These are phyloP conservation scores for Penicillium hordei DNA, from an alignment of 2,329 filamentous ascomycete genomes.

Conservation along the genomic window DNA sequence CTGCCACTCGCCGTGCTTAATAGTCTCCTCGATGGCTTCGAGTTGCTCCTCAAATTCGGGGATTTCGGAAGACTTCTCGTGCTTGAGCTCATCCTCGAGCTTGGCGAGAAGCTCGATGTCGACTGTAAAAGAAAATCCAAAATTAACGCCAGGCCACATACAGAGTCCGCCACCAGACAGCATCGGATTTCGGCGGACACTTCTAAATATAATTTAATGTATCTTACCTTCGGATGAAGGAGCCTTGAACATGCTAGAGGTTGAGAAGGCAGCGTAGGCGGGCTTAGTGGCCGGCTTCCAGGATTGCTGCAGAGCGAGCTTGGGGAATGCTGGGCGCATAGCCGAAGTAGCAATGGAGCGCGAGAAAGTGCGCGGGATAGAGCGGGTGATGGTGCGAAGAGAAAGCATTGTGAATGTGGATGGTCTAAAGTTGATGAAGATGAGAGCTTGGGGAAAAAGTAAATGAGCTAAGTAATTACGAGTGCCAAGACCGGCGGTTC, in stretches of 20 bases:
- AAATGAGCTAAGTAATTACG: conserved; percentile 27
- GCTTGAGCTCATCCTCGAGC: conserved; percentile 76
- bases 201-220: background rate
- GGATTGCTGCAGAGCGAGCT: conserved; percentile 52
- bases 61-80: conserved; percentile 78
- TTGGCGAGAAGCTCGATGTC: conserved; percentile 83
- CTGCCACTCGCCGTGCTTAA: conserved; percentile 81
- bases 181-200: background rate
- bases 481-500: conserved; percentile 25
- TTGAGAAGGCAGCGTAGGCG: conserved; percentile 50
- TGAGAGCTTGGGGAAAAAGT: conserved; percentile 22
- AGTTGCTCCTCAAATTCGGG: conserved; percentile 73
- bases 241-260: conserved; percentile 43
- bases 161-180: background rate
- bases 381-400: conserved; percentile 64
- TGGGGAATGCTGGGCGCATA: conserved; percentile 50
- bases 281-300: conserved; percentile 47
- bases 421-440: conserved; percentile 10
- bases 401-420: conserved; percentile 62
- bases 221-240: conserved; percentile 49
- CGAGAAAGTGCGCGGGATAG: conserved; percentile 63
- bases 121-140: conserved; percentile 38
- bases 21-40: conserved; percentile 87
- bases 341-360: conserved; percentile 56
- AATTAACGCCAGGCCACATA: conserved; percentile 5